Evolutionary conservation across 768 basidiomycete species (phyloP), one percentile per base, ranked within the genome.

Genomic region (Kwoniella botswanensis): DNA sequence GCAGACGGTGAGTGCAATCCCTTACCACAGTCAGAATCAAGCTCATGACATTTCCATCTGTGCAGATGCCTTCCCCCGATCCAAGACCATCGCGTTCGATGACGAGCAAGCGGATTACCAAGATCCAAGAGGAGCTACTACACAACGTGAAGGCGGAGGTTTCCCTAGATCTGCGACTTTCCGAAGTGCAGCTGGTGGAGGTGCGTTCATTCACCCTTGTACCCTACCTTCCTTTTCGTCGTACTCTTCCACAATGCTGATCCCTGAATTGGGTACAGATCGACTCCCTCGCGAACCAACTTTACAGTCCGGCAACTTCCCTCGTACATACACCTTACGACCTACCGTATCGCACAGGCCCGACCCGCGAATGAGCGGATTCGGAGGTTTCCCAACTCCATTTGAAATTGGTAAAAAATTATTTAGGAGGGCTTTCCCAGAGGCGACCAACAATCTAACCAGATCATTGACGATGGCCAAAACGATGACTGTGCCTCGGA

Each of bases 391-490:
- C 65, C 84, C 84, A 0, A 84, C 81, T 18, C 84, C 84, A 2
- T 67, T 83, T 44, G 69, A 80, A 24, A 67, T 85, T 18, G 67
- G 90, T 13, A 87, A 85, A 3, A 82, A 78, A 11, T 70, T 91
- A 1, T 83, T 93, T 35, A 72, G 84, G 11, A 85, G 85, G 26
- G 81, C 90, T 42, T 92, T 94, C 62, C 95, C 94, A 0, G 82
- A 86, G 9, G 69, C 90, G 22, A 84, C 88, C 53, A 87, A 85
- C 57, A 87, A 85, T 52, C 82, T 96, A 42, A 88, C 86, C 11
- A 87, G 89, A 57, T 93, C 91, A 0, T 72, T 94, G 46, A 95
- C 93, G 1, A 88, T 95, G 18, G 92, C 92, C 4, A 55, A 57
- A 10, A 68, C 67, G n/a, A 44, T 57, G 42, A 67, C 65, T 26